Evolutionary conservation across 176 grass and related monocot species (phyloP), one percentile per base, ranked within the genome.

Genomic region (Neostapfia colusana): DNA sequence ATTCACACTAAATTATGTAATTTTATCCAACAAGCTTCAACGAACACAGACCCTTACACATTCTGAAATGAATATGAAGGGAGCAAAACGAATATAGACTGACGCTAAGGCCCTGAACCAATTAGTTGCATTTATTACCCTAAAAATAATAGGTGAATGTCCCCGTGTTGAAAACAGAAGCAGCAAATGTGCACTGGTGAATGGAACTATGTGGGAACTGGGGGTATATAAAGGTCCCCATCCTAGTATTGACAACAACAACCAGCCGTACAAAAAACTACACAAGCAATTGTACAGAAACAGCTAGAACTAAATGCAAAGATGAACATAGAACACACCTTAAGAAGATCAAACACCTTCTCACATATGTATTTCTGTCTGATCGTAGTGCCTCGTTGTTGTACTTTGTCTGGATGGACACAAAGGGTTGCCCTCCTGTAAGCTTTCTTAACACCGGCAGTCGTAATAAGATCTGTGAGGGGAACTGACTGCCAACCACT

Each of bases 281-380:
- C 18, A 41, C n/a, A 49, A 63, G 0, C 12, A 63, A 37, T 70
- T 43, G 35, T 21, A 56, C 18, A 63, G 34, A 78, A 72, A 57
- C 28, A 72, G 63, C 24, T 78, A 51, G 5, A 31, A 63, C 16
- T 40, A 42, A 76, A 81, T 25, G 24, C 8, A 70, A 78, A 81
- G 24, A 82, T 77, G 20, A 76, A 59, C 49, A 66, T 80, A 50
- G 17, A 79, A 89, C 72, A 42, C 68, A 95, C 96, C 96, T 99
- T 99, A 70, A 99, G 96, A 75, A 95, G 96, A 88, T 99, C 96
- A 74, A 92, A 99, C 46, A 99, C 96, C 79, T 99, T 99, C 88
- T 99, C 96, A 39, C 96, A 95, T 56, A 99, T 89, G 74, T 99
- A 99, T 73, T 95, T 99, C 63, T 92, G 96, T 66, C 91, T 93